A percentile compares a stretch with the other conserved stretches of the same genome.
Evolutionary conservation across 2,329 filamentous ascomycete species (phyloP).

Genomic region (Neoarthrinium moseri): DNA sequence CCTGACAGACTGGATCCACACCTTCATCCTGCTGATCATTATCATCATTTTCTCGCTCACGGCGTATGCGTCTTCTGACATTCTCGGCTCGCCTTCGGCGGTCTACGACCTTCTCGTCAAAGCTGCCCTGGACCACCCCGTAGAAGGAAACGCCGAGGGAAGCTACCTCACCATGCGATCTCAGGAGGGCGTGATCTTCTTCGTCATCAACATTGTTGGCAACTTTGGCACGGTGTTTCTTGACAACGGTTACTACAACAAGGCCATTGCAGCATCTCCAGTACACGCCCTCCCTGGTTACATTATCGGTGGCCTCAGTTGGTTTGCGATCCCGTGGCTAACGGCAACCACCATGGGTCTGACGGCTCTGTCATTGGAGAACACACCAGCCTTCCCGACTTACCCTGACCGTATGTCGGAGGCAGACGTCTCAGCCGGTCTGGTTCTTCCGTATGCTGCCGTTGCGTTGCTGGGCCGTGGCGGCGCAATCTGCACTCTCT

Average conservation of each 20-base stretch:
- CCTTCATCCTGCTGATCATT: conserved; percentile 79
- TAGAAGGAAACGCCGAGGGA: conserved; percentile 75
- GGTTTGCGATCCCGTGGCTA: conserved; percentile 93
- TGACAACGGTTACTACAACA: conserved; percentile 90
- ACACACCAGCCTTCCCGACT: conserved; percentile 68
- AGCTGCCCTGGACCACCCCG: conserved; percentile 68
- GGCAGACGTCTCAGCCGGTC: conserved; percentile 75
- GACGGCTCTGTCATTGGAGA: conserved; percentile 76
- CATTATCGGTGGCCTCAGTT: conserved; percentile 79
- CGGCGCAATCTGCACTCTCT: conserved; percentile 73
- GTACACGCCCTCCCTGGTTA: conserved; percentile 87
- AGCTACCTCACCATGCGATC: conserved; percentile 87
- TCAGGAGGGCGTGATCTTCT: conserved; percentile 80
- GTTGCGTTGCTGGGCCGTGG: conserved; percentile 80
- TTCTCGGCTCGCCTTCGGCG: conserved; percentile 70
- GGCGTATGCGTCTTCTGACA: conserved; percentile 71
- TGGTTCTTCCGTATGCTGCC: conserved; percentile 82
- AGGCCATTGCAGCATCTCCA: conserved; percentile 84
- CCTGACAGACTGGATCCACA: conserved; percentile 83
- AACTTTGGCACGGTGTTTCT: conserved; percentile 85
- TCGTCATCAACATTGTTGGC: conserved; percentile 85
- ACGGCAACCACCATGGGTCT: conserved; percentile 87
- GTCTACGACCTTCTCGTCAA: conserved; percentile 77
- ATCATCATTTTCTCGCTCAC: conserved; percentile 84
- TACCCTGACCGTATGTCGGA: conserved; percentile 70